Conservation (phyloP, 2,329 filamentous ascomycete species). For the Aspergillus glaucus region DNA sequence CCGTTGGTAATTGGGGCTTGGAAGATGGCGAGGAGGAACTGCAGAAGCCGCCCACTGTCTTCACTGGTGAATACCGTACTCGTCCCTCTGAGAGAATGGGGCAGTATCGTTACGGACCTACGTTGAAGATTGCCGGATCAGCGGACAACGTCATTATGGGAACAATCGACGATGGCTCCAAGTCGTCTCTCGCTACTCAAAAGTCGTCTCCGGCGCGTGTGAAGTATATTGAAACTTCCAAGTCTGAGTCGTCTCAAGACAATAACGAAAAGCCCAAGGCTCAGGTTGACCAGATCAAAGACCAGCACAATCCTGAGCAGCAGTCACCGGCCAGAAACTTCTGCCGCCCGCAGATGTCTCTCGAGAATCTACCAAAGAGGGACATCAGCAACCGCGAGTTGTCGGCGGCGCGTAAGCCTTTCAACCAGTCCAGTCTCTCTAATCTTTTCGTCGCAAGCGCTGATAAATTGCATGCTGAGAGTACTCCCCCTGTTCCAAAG, state of each 20-base stretch:
- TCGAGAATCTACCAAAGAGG: constrained; percentile 6
- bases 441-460: constrained; percentile 2
- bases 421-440: constrained; percentile 3
- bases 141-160: constrained; percentile 25
- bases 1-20: constrained; percentile 7
- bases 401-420: constrained; percentile 8
- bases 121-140: constrained; percentile 19
- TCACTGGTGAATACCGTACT: constrained; percentile 20
- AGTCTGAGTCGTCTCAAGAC: not conserved
- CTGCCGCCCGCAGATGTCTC: constrained; percentile 8
- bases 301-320: constrained; percentile 1
- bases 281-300: not conserved
- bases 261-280: not conserved
- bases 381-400: constrained; percentile 8
- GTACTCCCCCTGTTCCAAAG: constrained; percentile 5
- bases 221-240: not conserved
- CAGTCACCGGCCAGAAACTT: not conserved
- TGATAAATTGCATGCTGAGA: not conserved
- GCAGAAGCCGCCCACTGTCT: constrained; percentile 18
- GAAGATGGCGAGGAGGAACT: constrained; percentile 28
- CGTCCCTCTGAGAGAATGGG: constrained; percentile 4
- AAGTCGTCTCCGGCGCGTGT: not conserved
- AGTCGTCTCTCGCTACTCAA: not conserved
- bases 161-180: not conserved
- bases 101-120: constrained; percentile 14